Base-by-base conservation (phyloP, 1,284 basidiomycete genomes). In the Trichosporon sp. region DNA sequence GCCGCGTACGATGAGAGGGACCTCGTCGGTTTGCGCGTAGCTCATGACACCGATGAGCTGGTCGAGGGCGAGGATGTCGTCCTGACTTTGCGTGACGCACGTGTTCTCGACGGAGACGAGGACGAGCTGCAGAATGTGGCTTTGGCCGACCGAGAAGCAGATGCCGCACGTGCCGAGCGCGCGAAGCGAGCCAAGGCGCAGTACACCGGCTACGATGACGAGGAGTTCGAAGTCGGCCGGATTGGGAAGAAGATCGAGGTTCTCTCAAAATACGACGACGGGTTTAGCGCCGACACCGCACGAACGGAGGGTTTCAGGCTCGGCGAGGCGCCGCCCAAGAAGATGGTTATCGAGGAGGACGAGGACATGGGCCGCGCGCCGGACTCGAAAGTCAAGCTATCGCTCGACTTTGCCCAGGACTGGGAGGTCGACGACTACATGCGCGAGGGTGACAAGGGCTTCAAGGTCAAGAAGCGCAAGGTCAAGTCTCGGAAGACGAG, bases 181-280 rank as follows among this genome's bases (percentile, higher is more conserved):
- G 97, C 97, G 83, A 91, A 91, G 66, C 97, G 96, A 84, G 91
- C 89, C 60, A 88, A 89, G 58, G 77, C 73, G 23, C 89, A 92
- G 76, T 99, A 99, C 79, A 96, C 92, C 0, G 96, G 96, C 25
- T 94, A 95, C 79, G 96, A 99, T 77, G 96, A 99, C 76, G 94
- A 97, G 2, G 95, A 98, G 77, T 95, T 96, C 73, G 84, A 80
- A 27, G 81, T 85, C 18, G 87, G 88, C 31, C 90, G 91, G 42
- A 87, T 77, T 53, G 93, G 92, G 23, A 86, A 90, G 85, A 93
- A 92, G 80, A 88, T 89, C 13, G 88, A 91, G n/a, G 87, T 99
- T 38, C 84, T 99, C 56, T 86, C 91, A 58, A 99, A 99, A 81
- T 99, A 99, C 78, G 96, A 99, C 77, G 92, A 95, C 74, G 92